Conservation (phyloP, 2,329 filamentous ascomycete species). For the Onygenales sp. region DNA sequence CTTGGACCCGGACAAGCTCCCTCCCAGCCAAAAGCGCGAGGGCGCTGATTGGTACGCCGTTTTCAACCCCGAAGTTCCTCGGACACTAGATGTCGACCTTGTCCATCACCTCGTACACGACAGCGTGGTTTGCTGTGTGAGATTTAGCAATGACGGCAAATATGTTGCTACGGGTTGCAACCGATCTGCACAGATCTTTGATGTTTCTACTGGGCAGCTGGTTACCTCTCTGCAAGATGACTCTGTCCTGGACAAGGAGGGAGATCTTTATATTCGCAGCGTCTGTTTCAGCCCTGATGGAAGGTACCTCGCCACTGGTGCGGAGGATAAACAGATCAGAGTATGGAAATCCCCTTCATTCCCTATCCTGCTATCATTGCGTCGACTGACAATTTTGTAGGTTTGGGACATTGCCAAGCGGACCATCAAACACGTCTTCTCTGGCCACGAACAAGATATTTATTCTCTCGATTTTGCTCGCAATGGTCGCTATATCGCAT, state of each 20-base stretch:
- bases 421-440: constrained; percentile 83
- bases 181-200: constrained; percentile 97
- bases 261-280: constrained; percentile 92
- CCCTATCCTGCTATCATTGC: not conserved
- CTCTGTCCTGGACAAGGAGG: constrained; percentile 65
- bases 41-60: constrained; percentile 92
- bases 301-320: constrained; percentile 85
- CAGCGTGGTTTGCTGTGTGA: constrained; percentile 95
- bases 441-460: constrained; percentile 97
- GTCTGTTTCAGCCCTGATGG: constrained; percentile 98
- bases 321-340: constrained; percentile 93
- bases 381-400: constrained; percentile 33
- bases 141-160: constrained; percentile 92
- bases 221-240: constrained; percentile 87
- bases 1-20: constrained; percentile 75
- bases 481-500: constrained; percentile 88
- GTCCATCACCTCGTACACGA: constrained; percentile 89
- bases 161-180: constrained; percentile 97
- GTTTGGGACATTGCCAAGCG: constrained; percentile 88
- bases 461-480: constrained; percentile 93
- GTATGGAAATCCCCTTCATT: constrained; percentile 43
- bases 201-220: constrained; percentile 77
- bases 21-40: constrained; percentile 78
- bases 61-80: constrained; percentile 86
- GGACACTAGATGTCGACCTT: constrained; percentile 84